Evolutionary conservation across 352 stramenopile genomes (phyloP).

Genomic region (Globisporangium paddicum): DNA sequence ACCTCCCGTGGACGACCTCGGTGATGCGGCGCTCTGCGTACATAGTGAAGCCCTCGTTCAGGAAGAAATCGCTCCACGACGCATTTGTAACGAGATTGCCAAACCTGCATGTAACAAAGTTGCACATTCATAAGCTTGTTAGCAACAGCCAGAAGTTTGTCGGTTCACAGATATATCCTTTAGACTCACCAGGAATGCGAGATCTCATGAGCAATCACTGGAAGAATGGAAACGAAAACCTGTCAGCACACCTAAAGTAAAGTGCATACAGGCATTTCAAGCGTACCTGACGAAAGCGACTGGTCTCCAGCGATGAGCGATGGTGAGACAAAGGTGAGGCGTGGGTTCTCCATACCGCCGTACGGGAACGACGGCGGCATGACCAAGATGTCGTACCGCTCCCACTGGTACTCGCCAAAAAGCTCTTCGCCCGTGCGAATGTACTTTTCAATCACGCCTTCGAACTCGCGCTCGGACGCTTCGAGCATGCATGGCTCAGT

Average conservation of each 20-base stretch:
- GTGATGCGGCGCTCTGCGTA: conserved; percentile 75
- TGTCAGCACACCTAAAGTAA: not conserved
- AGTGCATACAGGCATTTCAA: not conserved
- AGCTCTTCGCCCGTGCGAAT: conserved; percentile 64
- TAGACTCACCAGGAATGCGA: conserved; percentile 65
- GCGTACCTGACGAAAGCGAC: conserved; percentile 63
- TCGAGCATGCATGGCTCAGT: conserved; percentile 83
- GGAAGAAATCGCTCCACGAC: conserved; percentile 85
- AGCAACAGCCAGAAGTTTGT: not conserved
- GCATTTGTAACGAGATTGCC: conserved; percentile 82
- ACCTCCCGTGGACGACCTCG: conserved; percentile 63
- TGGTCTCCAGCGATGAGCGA: conserved; percentile 74
- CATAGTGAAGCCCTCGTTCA: conserved; percentile 89
- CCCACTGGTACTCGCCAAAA: conserved; percentile 83
- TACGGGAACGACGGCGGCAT: conserved; percentile 93
- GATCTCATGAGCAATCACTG: conserved; percentile 79
- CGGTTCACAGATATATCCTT: not conserved
- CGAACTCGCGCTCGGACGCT: conserved; percentile 64
- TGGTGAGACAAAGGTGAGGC: conserved; percentile 84
- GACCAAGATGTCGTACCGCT: conserved; percentile 78
- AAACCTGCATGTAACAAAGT: conserved; percentile 34
- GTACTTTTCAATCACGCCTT: conserved; percentile 69
- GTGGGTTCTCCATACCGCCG: conserved; percentile 98
- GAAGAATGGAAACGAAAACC: not conserved
- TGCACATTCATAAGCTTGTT: not conserved